phyloP scores from a whole-genome alignment of 495 filamentous ascomycete species.

The Cryomyces minteri region DNA sequence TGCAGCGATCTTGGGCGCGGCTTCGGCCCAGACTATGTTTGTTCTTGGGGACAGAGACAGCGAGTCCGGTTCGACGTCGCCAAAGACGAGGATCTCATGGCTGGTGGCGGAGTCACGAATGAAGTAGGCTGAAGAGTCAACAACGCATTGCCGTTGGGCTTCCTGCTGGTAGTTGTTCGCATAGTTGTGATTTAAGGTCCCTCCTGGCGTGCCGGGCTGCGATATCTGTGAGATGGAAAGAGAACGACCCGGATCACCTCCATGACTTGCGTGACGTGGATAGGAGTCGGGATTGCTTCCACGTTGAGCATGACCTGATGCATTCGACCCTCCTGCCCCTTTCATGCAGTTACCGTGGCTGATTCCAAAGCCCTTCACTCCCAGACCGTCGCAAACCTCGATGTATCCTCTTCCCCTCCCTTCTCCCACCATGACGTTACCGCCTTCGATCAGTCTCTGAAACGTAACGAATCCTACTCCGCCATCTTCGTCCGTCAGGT shows the following conservation, averaged over 20 bases:
- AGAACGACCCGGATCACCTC: constrained; percentile 4
- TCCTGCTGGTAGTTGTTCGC: neutral
- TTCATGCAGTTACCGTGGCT: constrained; percentile 81
- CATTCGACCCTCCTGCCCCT: constrained; percentile 22
- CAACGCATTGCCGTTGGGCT: constrained; percentile 13
- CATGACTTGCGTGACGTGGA: neutral
- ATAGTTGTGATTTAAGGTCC: neutral
- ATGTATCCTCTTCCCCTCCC: constrained; percentile 64
- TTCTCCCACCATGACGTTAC: constrained; percentile 58
- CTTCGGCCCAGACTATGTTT: constrained; percentile 59
- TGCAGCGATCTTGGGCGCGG: constrained; percentile 58
- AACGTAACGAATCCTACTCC: constrained; percentile 87
- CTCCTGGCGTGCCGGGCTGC: constrained; percentile 11
- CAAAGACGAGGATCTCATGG: constrained; percentile 75
- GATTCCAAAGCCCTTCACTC: constrained; percentile 58
- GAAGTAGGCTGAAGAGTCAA: constrained; percentile 82
- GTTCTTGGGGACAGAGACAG: constrained; percentile 70
- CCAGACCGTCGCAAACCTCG: constrained; percentile 63
- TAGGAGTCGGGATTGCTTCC: constrained; percentile 9
- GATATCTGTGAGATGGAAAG: constrained; percentile 9
- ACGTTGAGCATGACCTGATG: constrained; percentile 10
- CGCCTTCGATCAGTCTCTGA: constrained; percentile 72
- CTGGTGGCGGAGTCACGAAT: constrained; percentile 53
- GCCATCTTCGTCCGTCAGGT: constrained; percentile 87
- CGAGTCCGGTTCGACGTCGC: constrained; percentile 85